Evolutionary conservation across 2,329 filamentous ascomycete genomes (phyloP).

Genomic region (Cordyceps cateniannulata): DNA sequence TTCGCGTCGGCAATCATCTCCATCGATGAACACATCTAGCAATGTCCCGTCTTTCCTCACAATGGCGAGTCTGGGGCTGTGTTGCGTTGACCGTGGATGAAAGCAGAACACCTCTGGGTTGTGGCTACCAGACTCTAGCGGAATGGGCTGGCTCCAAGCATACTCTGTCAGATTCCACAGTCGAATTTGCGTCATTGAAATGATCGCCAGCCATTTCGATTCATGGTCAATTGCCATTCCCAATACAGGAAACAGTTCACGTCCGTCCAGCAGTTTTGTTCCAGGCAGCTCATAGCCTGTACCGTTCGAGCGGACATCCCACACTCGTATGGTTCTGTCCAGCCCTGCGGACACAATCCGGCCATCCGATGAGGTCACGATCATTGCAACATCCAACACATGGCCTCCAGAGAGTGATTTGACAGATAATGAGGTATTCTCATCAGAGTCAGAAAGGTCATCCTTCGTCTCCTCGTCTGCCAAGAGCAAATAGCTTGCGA

Average conservation of each 20-base stretch:
- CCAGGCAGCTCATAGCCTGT: slow-evolving; percentile 35
- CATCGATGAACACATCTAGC: slow-evolving; percentile 34
- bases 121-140: slow-evolving; percentile 46
- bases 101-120: slow-evolving; percentile 61
- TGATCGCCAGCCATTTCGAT: slow-evolving; percentile 59
- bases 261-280: slow-evolving; percentile 30
- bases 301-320: slow-evolving; percentile 48
- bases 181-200: slow-evolving; percentile 51
- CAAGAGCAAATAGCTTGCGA: slow-evolving; percentile 71
- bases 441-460: slow-evolving; percentile 34
- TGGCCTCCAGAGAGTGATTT: slow-evolving; percentile 58
- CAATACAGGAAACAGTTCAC: slow-evolving; percentile 51
- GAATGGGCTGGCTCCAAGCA: slow-evolving; percentile 47
- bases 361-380: slow-evolving; percentile 56
- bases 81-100: slow-evolving; percentile 30
- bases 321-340: slow-evolving; percentile 62
- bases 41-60: slow-evolving; percentile 60
- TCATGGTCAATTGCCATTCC: slow-evolving; percentile 58
- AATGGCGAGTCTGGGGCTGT: slow-evolving; percentile 47
- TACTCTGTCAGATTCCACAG: slow-evolving; percentile 58
- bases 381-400: slow-evolving; percentile 59
- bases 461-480: slow-evolving; percentile 49
- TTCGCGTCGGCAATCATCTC: slow-evolving; percentile 39
- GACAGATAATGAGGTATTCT: slow-evolving; percentile 46
- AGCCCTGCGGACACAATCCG: slow-evolving; percentile 63